Percentiles rank a stretch among this genome's conserved stretches.
These are phyloP conservation scores for Kluyveromyces wickerhamii DNA, from an alignment of 805 yeast genomes.

Conservation along the genomic window DNA sequence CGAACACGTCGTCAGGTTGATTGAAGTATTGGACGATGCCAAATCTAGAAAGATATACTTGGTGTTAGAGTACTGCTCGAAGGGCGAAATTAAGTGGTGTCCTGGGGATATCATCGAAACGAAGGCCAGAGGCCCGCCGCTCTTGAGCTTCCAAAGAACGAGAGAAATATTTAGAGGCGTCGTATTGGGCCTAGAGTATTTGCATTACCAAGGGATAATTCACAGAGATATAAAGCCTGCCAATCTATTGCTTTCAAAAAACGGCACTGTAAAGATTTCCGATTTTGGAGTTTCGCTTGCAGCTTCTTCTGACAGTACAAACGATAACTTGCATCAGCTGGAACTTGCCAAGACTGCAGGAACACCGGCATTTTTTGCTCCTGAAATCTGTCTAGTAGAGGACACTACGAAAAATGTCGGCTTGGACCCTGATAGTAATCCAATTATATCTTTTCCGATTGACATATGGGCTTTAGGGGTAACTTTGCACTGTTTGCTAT, in stretches of 20 bases:
- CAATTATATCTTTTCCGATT: conserved; percentile 67
- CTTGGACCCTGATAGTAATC: conserved; percentile 24
- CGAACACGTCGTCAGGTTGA: conserved; percentile 82
- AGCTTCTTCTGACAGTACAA: conserved; percentile 11
- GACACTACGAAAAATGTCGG: conserved; percentile 19
- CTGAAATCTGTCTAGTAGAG: conserved; percentile 70
- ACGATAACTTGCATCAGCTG: conserved; percentile 41
- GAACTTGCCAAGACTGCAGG: conserved; percentile 96
- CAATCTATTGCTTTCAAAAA: conserved; percentile 62
- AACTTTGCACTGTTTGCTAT: conserved; percentile 77
- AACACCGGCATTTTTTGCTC: conserved; percentile 94
- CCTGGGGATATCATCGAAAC: conserved; percentile 33
- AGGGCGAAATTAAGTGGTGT: conserved; percentile 86
- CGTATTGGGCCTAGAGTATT: conserved; percentile 77
- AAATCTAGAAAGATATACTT: conserved; percentile 78
- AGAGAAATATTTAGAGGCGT: conserved; percentile 76
- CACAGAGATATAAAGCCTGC: conserved; percentile 97
- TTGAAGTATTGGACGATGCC: conserved; percentile 83
- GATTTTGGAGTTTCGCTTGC: conserved; percentile 95
- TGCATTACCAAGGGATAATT: conserved; percentile 83
- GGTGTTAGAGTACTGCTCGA: conserved; percentile 81
- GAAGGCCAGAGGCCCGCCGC: conserved; percentile 47
- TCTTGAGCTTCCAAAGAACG: conserved; percentile 57
- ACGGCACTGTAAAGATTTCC: conserved; percentile 79
- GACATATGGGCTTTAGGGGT: conserved; percentile 99